Percentiles rank a stretch among this genome's conserved stretches.
Conservation (phyloP, 2,329 filamentous ascomycete species). For the Colletotrichum sp. region DNA sequence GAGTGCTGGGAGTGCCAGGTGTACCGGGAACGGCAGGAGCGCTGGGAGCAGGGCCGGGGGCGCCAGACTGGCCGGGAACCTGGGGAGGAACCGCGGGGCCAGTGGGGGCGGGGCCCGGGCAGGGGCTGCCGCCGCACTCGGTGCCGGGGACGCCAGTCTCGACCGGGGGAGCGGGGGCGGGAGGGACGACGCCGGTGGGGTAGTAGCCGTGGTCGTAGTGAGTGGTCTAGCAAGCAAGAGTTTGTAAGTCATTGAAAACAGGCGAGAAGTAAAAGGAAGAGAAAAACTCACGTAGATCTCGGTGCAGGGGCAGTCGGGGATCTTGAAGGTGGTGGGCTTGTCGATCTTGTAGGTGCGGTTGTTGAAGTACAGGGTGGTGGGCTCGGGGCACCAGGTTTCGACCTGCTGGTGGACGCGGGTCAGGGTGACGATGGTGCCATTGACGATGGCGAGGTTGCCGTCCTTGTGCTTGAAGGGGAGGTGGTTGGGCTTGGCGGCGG, state of each 20-base stretch:
- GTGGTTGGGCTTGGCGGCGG: background rate
- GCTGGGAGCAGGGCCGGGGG: background rate
- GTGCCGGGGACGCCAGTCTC: background rate
- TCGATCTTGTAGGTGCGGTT: slow-evolving; percentile 59
- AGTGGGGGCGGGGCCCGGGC: background rate
- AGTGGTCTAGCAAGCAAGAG: background rate
- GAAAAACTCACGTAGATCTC: slow-evolving; percentile 6
- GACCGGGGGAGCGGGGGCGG: background rate
- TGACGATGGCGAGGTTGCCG: slow-evolving; percentile 2
- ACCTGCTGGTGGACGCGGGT: slow-evolving; percentile 40
- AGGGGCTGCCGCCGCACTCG: background rate
- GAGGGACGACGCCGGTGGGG: background rate
- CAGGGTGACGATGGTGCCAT: slow-evolving; percentile 33
- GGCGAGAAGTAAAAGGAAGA: background rate
- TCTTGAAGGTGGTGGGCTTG: slow-evolving; percentile 58
- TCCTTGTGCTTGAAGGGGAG: background rate
- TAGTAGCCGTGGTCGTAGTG: background rate
- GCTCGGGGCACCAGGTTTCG: slow-evolving; percentile 48
- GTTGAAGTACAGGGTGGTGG: slow-evolving; percentile 38
- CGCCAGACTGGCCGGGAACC: background rate
- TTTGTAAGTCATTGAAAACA: background rate
- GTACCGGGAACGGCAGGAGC: background rate
- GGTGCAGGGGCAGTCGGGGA: slow-evolving; percentile 61
- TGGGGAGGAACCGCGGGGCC: background rate
- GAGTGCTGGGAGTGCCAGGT: background rate